A percentile compares a stretch with the other conserved stretches of the same genome.
These are phyloP conservation scores for Aspergillus sp. DNA, from an alignment of 2,329 filamentous ascomycete species.

Conservation along the genomic window DNA sequence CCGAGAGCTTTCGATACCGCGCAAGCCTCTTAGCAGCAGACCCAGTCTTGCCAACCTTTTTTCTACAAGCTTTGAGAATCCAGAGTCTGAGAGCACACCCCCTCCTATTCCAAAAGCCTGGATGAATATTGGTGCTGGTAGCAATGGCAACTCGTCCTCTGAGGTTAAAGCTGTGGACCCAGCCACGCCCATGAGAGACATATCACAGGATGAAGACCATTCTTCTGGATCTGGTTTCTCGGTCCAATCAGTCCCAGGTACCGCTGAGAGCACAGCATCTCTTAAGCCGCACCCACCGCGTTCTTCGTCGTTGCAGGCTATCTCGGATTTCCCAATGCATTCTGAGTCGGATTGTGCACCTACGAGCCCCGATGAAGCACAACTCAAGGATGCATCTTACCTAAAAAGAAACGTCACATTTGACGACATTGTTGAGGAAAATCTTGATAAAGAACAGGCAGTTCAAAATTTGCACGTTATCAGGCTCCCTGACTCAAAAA, in stretches of 20 bases:
- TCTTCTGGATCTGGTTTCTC: too few relatives aligned
- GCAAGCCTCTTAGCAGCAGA: constrained; percentile 5
- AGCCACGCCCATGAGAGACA: not conserved
- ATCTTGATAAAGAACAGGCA: not conserved
- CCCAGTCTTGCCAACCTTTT: constrained; percentile 4
- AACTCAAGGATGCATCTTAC: not conserved
- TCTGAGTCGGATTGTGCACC: not conserved
- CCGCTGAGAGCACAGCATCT: constrained; percentile 1
- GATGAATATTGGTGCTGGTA: too few relatives aligned
- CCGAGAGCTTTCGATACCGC: constrained; percentile 8
- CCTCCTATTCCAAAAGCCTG: constrained; percentile 4
- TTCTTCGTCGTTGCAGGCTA: constrained; percentile 8
- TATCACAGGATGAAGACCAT: too few relatives aligned
- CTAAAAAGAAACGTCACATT: constrained; percentile 3
- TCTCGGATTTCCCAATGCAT: constrained; percentile 4
- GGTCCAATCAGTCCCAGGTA: not conserved
- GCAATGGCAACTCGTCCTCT: too few relatives aligned
- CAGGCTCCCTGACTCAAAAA: constrained; percentile 8
- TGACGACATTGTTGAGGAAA: constrained; percentile 6
- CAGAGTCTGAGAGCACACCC: not conserved
- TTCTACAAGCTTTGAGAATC: not conserved
- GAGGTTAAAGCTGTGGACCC: not conserved
- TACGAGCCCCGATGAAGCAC: not conserved
- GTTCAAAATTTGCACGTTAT: not conserved
- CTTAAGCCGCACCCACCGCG: constrained; percentile 7